Percentiles rank a stretch among this genome's conserved stretches.
phyloP scores from a whole-genome alignment of 176 grass and related monocot genomes.

The Tillandsia leiboldiana region DNA sequence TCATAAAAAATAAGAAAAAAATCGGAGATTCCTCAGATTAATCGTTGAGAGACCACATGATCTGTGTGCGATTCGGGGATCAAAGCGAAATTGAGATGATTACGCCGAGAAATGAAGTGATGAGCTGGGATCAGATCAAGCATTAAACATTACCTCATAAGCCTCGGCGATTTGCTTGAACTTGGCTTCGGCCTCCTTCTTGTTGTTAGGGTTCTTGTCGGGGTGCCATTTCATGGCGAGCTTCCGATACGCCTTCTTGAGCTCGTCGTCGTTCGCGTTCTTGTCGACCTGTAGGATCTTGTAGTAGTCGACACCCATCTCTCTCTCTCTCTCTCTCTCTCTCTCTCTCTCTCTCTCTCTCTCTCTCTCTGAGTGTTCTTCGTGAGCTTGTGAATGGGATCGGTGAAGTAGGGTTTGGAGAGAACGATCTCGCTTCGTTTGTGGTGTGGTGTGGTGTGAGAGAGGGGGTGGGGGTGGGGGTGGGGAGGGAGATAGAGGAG shows the following conservation, averaged over 20 bases:
- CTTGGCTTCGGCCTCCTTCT: constrained; percentile 88
- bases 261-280: constrained; percentile 69
- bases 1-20: too few species aligned
- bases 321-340: background rate
- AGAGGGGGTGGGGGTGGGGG: background rate
- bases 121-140: too few species aligned
- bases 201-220: constrained; percentile 94
- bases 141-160: constrained; percentile 51
- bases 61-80: too few species aligned
- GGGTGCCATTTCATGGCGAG: constrained; percentile 99
- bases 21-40: too few species aligned
- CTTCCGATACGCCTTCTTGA: constrained; percentile 97
- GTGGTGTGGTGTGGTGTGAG: background rate
- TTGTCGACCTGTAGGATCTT: constrained; percentile 78
- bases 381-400: background rate
- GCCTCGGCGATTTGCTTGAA: constrained; percentile 99
- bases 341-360: constrained; percentile 13
- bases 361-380: background rate
- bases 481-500: constrained; percentile 23
- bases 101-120: too few species aligned
- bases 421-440: too few species aligned
- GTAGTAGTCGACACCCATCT: constrained; percentile 92
- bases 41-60: too few species aligned
- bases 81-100: too few species aligned
- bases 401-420: background rate